Evolutionary conservation across 2,329 filamentous ascomycete genomes (phyloP), one percentile per base, ranked within the genome.

Genomic region (Coleophoma cylindrospora): DNA sequence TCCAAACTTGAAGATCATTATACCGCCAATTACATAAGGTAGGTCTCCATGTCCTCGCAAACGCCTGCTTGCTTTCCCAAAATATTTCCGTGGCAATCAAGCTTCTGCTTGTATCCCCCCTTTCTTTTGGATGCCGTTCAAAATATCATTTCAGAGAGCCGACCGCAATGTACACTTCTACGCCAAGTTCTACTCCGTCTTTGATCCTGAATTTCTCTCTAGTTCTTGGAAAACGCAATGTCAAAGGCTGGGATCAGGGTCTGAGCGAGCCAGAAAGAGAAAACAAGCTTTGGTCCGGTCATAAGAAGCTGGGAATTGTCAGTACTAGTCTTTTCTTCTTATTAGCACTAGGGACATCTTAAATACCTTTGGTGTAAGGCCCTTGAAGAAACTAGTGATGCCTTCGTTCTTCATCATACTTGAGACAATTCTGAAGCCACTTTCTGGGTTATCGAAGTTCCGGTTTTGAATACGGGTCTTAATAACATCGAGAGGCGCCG

Each of bases 231-330:
- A n/a, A 67, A 49, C 12, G 61, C 64, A 44, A 83, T 82, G 64
- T 82, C 89, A 70, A 97, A 97, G 37, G 91, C 87, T 47, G 94
- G 94, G 66, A 99, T 99, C 64, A 99, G 77, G 32, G 94, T 97
- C 78, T 99, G 94, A 51, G 94, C 94, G 66, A 99, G 83, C 94
- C 94, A 99, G 84, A 99, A 99, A 54, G 91, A 96, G 78, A 99
- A 99, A 56, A 97, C 94, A 54, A 99, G 81, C 81, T 99, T 99
- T 56, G 94, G 94, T 21, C 94, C 95, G 14, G 94, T 99, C 94
- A 99, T 99, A 65, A 99, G 80, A 57, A 99, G 83, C 86, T 84
- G 53, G 52, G 40, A 50, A 40, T 17, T n/a, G 40, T 61, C 48
- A 59, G 50, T 48, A 41, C 15, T 7, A 21, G 21, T 14, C 7